Base-by-base conservation (phyloP, 257 asterid species). In the Lithospermum erythrorhizon region DNA sequence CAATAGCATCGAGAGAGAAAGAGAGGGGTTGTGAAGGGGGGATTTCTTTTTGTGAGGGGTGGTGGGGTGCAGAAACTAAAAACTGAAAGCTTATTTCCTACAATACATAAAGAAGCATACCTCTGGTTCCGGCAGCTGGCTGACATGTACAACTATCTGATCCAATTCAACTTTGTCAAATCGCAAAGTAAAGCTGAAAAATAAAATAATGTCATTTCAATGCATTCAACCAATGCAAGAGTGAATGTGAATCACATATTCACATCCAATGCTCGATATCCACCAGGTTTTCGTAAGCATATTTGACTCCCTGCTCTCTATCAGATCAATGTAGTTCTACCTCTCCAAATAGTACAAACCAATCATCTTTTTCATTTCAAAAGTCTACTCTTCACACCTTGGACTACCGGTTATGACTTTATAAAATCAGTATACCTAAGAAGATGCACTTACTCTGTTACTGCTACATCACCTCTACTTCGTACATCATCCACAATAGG, bases 401-500 rank as follows among this genome's bases (percentile, higher is more conserved):
- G 9, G 47, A 27, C 32, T 27, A 7, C 6, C 32, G 6, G 6
- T 27, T 35, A 8, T 8, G 47, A 35, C 47, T 35, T 8, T 8
- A n/a, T n/a, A 8, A 9, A 9, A 35, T 35, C 2, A 2, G 15
- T 35, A 35, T 35, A 35, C 47, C 47, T 35, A 35, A 74, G 62
- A 61, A 59, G 67, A 73, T 75, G 76, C 68, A 78, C 97, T 63
- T 68, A 91, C 97, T 91, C 98, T 75, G 84, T 86, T 67, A 91
- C 90, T 61, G 98, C 97, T 15, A 82, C 82, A 79, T 91, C 95
- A 25, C 98, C 98, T 80, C 89, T 77, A 57, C 65, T 75, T 66
- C 94, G 82, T 2, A 91, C 80, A 61, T 86, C 95, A 59, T 91
- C 95, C 65, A 91, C 94, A 76, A 91, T 91, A 63, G 97, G 98